Percentiles rank a stretch among this genome's conserved stretches.
These are phyloP conservation scores for Candida takata DNA, from an alignment of 805 yeast species.

Conservation along the genomic window DNA sequence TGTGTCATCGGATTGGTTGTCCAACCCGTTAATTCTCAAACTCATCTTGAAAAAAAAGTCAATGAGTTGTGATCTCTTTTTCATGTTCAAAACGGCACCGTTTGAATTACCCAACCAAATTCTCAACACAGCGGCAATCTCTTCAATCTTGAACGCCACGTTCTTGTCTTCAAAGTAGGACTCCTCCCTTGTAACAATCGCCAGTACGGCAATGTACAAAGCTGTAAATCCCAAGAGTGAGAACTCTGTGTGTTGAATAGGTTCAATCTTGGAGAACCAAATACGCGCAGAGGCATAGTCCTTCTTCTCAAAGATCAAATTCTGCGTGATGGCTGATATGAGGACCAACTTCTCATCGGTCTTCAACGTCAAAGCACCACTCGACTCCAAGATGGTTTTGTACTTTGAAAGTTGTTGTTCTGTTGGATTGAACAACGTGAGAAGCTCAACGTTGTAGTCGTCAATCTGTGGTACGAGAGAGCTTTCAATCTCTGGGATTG, in stretches of 20 bases:
- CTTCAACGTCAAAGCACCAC: neutral
- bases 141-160: slow-evolving; percentile 23
- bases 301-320: slow-evolving; percentile 19
- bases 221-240: slow-evolving; percentile 26
- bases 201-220: slow-evolving; percentile 19
- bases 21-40: slow-evolving; percentile 21
- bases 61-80: slow-evolving; percentile 26
- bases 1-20: slow-evolving; percentile 2
- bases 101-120: slow-evolving; percentile 29
- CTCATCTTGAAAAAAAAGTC: slow-evolving; percentile 25
- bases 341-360: slow-evolving; percentile 22
- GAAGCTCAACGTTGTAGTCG: slow-evolving; percentile 18
- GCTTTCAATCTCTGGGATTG: slow-evolving; percentile 14
- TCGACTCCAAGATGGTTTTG: slow-evolving; percentile 16
- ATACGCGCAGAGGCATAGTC: slow-evolving; percentile 19
- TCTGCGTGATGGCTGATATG: slow-evolving; percentile 24
- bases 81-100: slow-evolving; percentile 23
- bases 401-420: slow-evolving; percentile 19
- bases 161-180: slow-evolving; percentile 13
- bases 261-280: slow-evolving; percentile 19
- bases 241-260: slow-evolving; percentile 10
- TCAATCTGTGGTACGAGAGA: slow-evolving; percentile 11
- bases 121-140: slow-evolving; percentile 26
- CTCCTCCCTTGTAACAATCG: slow-evolving; percentile 15
- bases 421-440: slow-evolving; percentile 25